phyloP scores from a whole-genome alignment of 306 rosid genomes.

The Sechiopsis laciniata region DNA sequence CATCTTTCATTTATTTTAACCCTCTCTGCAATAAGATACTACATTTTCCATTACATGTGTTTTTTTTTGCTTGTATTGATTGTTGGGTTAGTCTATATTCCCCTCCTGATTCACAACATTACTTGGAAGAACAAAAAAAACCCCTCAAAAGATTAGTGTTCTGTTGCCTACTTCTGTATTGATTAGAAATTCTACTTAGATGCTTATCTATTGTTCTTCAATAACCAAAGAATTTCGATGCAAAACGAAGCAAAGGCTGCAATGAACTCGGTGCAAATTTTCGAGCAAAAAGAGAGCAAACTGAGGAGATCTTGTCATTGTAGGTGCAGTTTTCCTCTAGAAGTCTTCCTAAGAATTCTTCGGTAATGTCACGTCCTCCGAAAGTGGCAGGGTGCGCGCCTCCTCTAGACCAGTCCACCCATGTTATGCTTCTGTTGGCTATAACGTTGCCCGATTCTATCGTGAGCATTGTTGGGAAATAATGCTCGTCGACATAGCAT shows the following conservation, averaged over 20 bases:
- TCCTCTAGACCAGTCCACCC: slow-evolving; percentile 98
- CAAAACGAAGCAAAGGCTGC: slow-evolving; percentile 58
- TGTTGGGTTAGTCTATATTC: not conserved
- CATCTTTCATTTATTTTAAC: not conserved
- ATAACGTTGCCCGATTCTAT: slow-evolving; percentile 42
- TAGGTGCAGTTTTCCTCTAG: slow-evolving; percentile 41
- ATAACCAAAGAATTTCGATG: slow-evolving; percentile 52
- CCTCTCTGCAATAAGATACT: not conserved
- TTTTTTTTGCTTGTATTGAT: not conserved
- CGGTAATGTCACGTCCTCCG: slow-evolving; percentile 50
- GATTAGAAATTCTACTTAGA: not conserved
- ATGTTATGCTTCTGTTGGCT: slow-evolving; percentile 86
- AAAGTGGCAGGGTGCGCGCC: slow-evolving; percentile 93
- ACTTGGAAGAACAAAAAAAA: not conserved
- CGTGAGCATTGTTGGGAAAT: slow-evolving; percentile 87
- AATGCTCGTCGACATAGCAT: slow-evolving; percentile 94
- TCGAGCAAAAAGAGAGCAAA: slow-evolving; percentile 74
- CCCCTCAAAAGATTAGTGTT: not conserved
- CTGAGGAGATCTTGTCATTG: slow-evolving; percentile 41
- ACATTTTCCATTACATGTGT: not conserved
- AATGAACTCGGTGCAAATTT: slow-evolving; percentile 85
- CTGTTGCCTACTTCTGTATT: not conserved
- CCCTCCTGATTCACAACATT: not conserved
- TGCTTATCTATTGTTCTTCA: slow-evolving; percentile 24
- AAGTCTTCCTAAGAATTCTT: slow-evolving; percentile 47